Evolutionary conservation across 2,329 filamentous ascomycete species (phyloP), one percentile per base, ranked within the genome.

Genomic region (Sporothrix curviconia): DNA sequence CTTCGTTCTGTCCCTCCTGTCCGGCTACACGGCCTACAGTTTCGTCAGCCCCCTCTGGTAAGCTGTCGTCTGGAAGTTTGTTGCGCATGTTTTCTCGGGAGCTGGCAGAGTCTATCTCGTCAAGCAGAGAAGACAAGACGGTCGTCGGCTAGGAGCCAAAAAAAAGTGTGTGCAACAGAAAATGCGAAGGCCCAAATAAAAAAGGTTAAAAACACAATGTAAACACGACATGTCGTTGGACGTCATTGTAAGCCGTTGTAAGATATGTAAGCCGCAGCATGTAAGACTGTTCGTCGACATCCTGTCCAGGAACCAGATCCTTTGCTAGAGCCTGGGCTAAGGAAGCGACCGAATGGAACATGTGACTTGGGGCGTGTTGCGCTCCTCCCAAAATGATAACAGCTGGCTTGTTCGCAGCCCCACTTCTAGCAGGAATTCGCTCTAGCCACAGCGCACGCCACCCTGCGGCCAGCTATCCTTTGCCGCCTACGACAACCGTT

Each of bases 21-120:
- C 78, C 12, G 66, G 71, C n/a, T 75, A 76, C 64, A 69, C 76
- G 9, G 67, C 72, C 12, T 64, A 74, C 49, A 70, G 69, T 54
- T 66, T 75, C 28, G 53, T 61, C 40, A 11, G 8, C 15, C 15
- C 34, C 32, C 25, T 47, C 24, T 46, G 39, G 12, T 51, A 39
- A 51, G 34, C 34, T 28, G 37, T n/a, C 4, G 30, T 22, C 28
- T 37, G 19, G 28, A 11, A 32, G 28, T 32, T 5, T n/a, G n/a
- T n/a, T n/a, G n/a, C n/a, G n/a, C n/a, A n/a, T n/a, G n/a, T n/a
- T n/a, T n/a, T n/a, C n/a, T n/a, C n/a, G n/a, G n/a, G n/a, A n/a
- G n/a, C n/a, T n/a, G n/a, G n/a, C n/a, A n/a, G n/a, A n/a, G n/a
- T n/a, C n/a, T n/a, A n/a, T n/a, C n/a, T n/a, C n/a, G n/a, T n/a